phyloP scores from a whole-genome alignment of 2,329 filamentous ascomycete species.

The Exserohilum turcica region DNA sequence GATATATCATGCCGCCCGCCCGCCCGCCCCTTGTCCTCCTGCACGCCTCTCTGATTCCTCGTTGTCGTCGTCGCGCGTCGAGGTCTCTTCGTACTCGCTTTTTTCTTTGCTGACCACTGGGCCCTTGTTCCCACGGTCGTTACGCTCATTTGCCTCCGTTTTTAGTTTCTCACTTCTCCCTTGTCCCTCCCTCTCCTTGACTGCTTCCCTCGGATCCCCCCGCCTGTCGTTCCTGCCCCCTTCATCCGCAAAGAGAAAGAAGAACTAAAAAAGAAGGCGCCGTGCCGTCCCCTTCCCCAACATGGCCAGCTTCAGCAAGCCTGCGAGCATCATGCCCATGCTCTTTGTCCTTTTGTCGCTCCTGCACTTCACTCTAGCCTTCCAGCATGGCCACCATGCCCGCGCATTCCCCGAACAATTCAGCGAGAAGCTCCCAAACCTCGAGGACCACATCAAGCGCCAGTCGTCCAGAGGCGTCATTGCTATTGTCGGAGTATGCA shows the following conservation, averaged over 20 bases:
- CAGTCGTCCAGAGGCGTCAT: conserved; percentile 28
- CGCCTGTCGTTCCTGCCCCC: conserved; percentile 16
- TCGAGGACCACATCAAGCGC: conserved; percentile 32
- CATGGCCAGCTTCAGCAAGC: conserved; percentile 47
- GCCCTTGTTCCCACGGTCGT: conserved; percentile 36
- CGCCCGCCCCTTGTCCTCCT: conserved; percentile 32
- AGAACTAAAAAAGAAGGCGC: too few relatives aligned
- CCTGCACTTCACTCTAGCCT: conserved; percentile 39
- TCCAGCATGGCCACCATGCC: conserved; percentile 33
- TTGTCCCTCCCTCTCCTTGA: conserved; percentile 9
- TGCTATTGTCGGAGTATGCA: conserved; percentile 39
- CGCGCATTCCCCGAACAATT: too few relatives aligned
- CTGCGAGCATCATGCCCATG: conserved; percentile 39
- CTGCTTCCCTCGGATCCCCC: conserved; percentile 18
- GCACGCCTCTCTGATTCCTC: conserved; percentile 37
- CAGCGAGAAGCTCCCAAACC: too few relatives aligned
- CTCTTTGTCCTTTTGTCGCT: conserved; percentile 41
- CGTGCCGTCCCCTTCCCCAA: conserved; percentile 11
- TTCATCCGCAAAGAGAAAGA: conserved; percentile 11
- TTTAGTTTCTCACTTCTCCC: conserved; percentile 14
- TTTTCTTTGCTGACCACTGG: conserved; percentile 37
- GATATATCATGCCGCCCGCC: conserved; percentile 40
- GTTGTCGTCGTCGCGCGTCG: conserved; percentile 35
- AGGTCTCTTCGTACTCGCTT: conserved; percentile 26
- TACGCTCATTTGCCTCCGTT: conserved; percentile 39